Conservation (phyloP, 2,329 filamentous ascomycete species). For the Cladosporium sp. region DNA sequence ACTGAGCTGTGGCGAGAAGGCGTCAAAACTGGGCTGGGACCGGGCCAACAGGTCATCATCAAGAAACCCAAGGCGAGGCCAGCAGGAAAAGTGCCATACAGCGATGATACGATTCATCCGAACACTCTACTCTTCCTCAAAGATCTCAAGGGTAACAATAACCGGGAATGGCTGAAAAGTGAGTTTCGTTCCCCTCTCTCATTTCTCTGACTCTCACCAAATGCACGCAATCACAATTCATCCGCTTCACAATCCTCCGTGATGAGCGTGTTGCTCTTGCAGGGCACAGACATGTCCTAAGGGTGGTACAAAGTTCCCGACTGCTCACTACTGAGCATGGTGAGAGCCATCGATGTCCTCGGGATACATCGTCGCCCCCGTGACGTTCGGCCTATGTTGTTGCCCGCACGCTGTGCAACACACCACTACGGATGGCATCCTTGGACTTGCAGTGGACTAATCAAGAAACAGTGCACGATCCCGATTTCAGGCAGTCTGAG, state of each 20-base stretch:
- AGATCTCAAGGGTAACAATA: conserved; percentile 57
- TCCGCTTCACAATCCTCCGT: not conserved
- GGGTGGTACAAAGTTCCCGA: no score
- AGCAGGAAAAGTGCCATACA: conserved; percentile 54
- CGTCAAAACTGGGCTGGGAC: conserved; percentile 51
- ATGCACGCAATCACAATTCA: not conserved
- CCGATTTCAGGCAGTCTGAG: conserved; percentile 70
- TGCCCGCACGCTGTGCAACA: not conserved
- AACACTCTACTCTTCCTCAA: conserved; percentile 59
- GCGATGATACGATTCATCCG: conserved; percentile 55
- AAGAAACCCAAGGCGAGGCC: conserved; percentile 59
- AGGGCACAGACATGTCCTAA: no score
- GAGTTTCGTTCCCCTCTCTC: conserved; percentile 22
- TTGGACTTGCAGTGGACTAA: conserved; percentile 3
- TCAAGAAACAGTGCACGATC: conserved; percentile 61
- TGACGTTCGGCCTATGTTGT: not conserved
- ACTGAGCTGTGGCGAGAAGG: conserved; percentile 49
- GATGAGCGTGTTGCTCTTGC: no score
- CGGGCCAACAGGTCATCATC: conserved; percentile 58
- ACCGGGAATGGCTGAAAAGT: conserved; percentile 61
- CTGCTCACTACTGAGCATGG: not conserved
- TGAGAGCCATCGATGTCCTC: not conserved
- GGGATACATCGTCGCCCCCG: not conserved
- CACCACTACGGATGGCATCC: not conserved
- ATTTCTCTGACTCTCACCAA: not conserved